phyloP scores from a whole-genome alignment of 2,329 filamentous ascomycete genomes.

The Chaetomiaceae sp. region DNA sequence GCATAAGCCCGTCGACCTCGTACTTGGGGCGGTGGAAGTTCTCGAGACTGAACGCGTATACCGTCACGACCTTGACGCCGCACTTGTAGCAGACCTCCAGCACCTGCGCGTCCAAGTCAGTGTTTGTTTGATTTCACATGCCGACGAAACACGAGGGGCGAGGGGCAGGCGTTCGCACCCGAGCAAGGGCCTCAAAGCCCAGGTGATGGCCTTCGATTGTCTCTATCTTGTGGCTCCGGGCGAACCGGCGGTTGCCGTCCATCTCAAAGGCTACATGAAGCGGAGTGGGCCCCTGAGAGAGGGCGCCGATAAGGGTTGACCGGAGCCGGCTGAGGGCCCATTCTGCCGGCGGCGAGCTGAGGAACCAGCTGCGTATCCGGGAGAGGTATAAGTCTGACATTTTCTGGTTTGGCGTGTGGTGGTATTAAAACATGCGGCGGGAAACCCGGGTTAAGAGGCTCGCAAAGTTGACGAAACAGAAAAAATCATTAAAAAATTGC shows the following conservation, averaged over 20 bases:
- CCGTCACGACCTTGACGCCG: constrained; percentile 92
- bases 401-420: too few species aligned
- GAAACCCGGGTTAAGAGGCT: too few species aligned
- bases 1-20: constrained; percentile 95
- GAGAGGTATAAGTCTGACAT: constrained; percentile 53
- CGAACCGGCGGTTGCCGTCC: constrained; percentile 96
- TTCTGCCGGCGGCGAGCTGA: constrained; percentile 86
- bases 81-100: constrained; percentile 98
- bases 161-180: constrained; percentile 48
- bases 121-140: too few species aligned
- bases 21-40: constrained; percentile 97
- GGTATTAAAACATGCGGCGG: too few species aligned
- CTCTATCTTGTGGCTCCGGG: constrained; percentile 84
- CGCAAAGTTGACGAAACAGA: too few species aligned
- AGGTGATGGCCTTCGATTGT: constrained; percentile 94
- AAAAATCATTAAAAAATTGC: too few species aligned
- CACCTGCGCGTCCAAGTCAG: constrained; percentile 48
- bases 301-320: constrained; percentile 79
- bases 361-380: constrained; percentile 60
- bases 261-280: constrained; percentile 99
- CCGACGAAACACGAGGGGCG: background rate
- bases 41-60: constrained; percentile 98
- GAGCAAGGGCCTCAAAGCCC: constrained; percentile 90
- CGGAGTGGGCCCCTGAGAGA: constrained; percentile 87
- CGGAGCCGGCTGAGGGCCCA: constrained; percentile 76